phyloP scores from a whole-genome alignment of 805 yeast genomes.

The Wickerhamomyces rabaulensis region DNA sequence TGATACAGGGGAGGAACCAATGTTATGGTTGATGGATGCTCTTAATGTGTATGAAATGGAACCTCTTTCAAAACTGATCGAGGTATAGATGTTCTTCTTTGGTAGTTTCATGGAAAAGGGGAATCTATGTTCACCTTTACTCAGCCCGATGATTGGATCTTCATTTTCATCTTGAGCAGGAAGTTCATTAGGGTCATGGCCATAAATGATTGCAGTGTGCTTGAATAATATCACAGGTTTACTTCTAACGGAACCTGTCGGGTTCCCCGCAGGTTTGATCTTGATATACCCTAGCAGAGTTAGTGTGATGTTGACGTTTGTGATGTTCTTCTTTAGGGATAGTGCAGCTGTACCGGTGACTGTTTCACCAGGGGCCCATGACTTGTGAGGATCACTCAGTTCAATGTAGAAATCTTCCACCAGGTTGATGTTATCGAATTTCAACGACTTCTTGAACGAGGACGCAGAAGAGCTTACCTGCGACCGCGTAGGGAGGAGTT shows the following conservation, averaged over 20 bases:
- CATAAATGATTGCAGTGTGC: slow-evolving; percentile 56
- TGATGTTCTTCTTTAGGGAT: slow-evolving; percentile 48
- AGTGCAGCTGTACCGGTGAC: slow-evolving; percentile 60
- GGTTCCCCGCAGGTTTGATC: slow-evolving; percentile 38
- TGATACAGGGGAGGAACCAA: slow-evolving; percentile 9
- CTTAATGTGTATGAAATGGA: slow-evolving; percentile 62
- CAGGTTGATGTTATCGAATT: slow-evolving; percentile 27
- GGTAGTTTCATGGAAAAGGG: slow-evolving; percentile 86
- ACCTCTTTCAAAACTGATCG: slow-evolving; percentile 83
- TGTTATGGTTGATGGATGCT: slow-evolving; percentile 31
- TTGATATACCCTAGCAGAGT: slow-evolving; percentile 54
- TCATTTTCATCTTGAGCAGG: slow-evolving; percentile 3
- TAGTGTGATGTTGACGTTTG: slow-evolving; percentile 48
- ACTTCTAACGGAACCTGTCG: slow-evolving; percentile 49
- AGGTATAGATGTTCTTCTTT: slow-evolving; percentile 60
- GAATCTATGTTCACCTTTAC: slow-evolving; percentile 81
- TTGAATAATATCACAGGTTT: slow-evolving; percentile 49
- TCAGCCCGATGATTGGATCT: slow-evolving; percentile 39
- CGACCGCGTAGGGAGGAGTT: slow-evolving; percentile 19
- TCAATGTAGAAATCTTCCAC: slow-evolving; percentile 64
- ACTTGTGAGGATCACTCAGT: slow-evolving; percentile 69
- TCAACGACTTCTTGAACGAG: slow-evolving; percentile 19
- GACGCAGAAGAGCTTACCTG: slow-evolving; percentile 8
- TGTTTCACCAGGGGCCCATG: slow-evolving; percentile 77
- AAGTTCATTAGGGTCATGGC: slow-evolving; percentile 28